Evolutionary conservation across 371 early-diverging fungal species (phyloP), one percentile per base, ranked within the genome.

Genomic region (Mucor circinelloides): DNA sequence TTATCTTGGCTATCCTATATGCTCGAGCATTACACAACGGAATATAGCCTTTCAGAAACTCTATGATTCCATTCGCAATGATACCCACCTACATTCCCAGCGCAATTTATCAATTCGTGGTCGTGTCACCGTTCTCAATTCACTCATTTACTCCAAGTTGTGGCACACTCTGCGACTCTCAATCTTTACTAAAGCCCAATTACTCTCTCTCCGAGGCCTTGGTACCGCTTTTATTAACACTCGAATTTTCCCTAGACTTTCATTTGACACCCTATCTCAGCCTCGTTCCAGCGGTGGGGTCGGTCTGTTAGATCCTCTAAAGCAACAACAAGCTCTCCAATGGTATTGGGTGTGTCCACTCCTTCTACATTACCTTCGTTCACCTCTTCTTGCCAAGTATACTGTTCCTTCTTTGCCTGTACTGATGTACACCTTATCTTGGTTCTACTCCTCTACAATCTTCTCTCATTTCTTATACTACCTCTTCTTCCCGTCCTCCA

Each of bases 21-120:
- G 25, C 10, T 50, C 66, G 32, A 59, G 34, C 21, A 25, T 59
- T 1, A 34, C 32, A n/a, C 36, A 36, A 36, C 36, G 36, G 36
- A 36, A 36, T 10, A 7, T 36, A 10, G 36, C 36, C 10, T 36
- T 36, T 36, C 36, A 36, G 10, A 36, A 36, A 36, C 36, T 36
- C 10, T 10, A 36, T 36, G 36, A 36, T 36, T 62, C 6, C 66
- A 70, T 25, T 52, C 40, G 32, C 66, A 56, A 36, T 67, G 71
- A n/a, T n/a, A n/a, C n/a, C n/a, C n/a, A n/a, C n/a, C 8, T 0
- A 52, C 10, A 3, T 73, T 36, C 36, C n/a, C n/a, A n/a, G n/a
- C n/a, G n/a, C n/a, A n/a, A n/a, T n/a, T n/a, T n/a, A n/a, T n/a
- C 70, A 4, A 13, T 70, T 3, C 58, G 60, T 15, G 74, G 71